Evolutionary conservation across 2,329 filamentous ascomycete species (phyloP).

Genomic region (Pseudogymnoascus pannorum): DNA sequence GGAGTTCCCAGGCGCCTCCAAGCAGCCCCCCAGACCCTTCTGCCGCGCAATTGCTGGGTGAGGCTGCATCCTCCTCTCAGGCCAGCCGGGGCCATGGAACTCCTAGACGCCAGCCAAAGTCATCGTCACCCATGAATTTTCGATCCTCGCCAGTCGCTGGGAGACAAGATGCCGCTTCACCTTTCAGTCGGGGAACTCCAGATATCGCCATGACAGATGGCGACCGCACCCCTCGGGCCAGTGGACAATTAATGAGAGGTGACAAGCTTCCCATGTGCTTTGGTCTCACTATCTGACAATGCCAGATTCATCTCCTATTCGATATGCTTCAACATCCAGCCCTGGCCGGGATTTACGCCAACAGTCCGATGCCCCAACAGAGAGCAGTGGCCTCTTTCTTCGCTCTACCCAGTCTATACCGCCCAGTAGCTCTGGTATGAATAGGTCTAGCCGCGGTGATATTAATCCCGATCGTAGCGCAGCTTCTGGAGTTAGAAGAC

Average conservation of each 20-base stretch:
- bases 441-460: conserved; percentile 68
- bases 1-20: conserved; percentile 47
- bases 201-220: conserved; percentile 56
- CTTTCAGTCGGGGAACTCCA: conserved; percentile 34
- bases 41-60: conserved; percentile 29
- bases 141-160: conserved; percentile 49
- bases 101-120: conserved; percentile 49
- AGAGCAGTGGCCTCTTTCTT: conserved; percentile 83
- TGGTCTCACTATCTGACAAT: neutral
- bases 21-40: conserved; percentile 38
- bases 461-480: conserved; percentile 73
- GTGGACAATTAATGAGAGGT: conserved; percentile 54
- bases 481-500: conserved; percentile 44
- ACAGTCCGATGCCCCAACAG: conserved; percentile 68
- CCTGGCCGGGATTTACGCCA: conserved; percentile 56
- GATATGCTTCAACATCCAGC: conserved; percentile 85
- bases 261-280: conserved; percentile 23
- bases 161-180: conserved; percentile 45
- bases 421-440: conserved; percentile 40
- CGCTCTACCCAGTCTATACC: conserved; percentile 49
- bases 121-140: conserved; percentile 80
- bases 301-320: conserved; percentile 83
- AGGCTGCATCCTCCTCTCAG: conserved; percentile 28
- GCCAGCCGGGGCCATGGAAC: conserved; percentile 30
- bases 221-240: conserved; percentile 65